These are phyloP conservation scores for Dichotomocladium elegans DNA, from an alignment of 371 early-diverging fungal genomes.

Conservation along the genomic window DNA sequence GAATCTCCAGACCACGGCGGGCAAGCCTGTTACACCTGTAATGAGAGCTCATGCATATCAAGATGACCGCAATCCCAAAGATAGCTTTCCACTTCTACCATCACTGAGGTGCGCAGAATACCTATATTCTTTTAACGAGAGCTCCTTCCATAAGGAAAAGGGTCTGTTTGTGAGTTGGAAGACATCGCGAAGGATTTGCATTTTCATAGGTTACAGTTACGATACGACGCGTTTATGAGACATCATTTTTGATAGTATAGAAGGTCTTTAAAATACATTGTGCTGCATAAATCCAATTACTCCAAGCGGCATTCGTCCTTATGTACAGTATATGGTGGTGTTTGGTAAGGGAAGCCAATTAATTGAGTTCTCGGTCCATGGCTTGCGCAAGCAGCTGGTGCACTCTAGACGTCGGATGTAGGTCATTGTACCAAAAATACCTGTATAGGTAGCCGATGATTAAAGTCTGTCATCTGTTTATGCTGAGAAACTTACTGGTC, in stretches of 20 bases:
- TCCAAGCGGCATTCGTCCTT: background rate
- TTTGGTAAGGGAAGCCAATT: background rate
- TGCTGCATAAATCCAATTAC: background rate
- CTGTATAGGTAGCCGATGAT: slow-evolving; percentile 6
- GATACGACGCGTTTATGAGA: background rate
- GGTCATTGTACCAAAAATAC: slow-evolving; percentile 37
- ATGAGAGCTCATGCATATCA: too few species aligned
- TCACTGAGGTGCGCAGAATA: too few species aligned
- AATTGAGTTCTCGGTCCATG: too few species aligned
- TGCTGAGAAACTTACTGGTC: slow-evolving; percentile 13
- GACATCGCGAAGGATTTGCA: too few species aligned
- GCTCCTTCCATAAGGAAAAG: too few species aligned
- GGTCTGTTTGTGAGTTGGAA: too few species aligned
- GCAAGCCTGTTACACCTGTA: too few species aligned
- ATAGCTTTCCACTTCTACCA: too few species aligned
- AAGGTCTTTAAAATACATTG: background rate
- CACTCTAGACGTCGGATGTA: slow-evolving; percentile 36
- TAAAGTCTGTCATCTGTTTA: background rate
- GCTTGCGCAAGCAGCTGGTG: slow-evolving; percentile 27
- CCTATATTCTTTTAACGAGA: too few species aligned
- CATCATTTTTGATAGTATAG: background rate
- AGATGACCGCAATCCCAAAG: too few species aligned
- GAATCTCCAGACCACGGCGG: too few species aligned
- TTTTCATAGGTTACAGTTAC: background rate
- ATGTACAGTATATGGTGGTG: background rate